Base-by-base conservation (phyloP, 768 basidiomycete genomes). In the Paxillus involutus region DNA sequence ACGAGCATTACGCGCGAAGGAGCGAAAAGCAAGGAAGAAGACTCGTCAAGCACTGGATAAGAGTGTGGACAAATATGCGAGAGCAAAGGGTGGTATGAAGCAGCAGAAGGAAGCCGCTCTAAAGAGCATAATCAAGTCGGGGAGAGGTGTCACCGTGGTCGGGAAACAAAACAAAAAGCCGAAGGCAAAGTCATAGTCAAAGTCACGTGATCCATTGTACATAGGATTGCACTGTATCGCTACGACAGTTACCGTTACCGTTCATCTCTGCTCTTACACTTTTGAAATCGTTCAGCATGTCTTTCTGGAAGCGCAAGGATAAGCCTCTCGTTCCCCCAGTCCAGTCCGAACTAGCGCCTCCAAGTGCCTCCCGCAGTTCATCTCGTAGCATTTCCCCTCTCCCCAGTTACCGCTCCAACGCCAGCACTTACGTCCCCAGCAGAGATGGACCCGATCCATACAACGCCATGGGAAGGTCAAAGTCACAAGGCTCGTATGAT, bases 81-180 rank as follows among this genome's bases (percentile, higher is more conserved):
- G 79, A 59, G 65, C 69, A 51, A 81, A 77, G 60, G 73, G 26
- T 54, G 74, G 26, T 24, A 77, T 84, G 24, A 91, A 88, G 71
- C 86, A 84, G 63, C 88, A 94, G 73, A 97, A 98, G 72, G 85
- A 92, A 56, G 82, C 80, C 12, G 92, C 91, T 13, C 73, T 94
- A 55, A 84, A 87, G 69, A 88, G 80, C 58, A 80, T 97, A 9
- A 86, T 97, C 29, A 94, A 91, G 66, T 81, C 77, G 30, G 91
- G 92, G 1, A 89, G 84, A 65, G 92, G 94, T 0, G 88, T 94
- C 39, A 94, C 92, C 0, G 85, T 95, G 16, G 81, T 95, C 40
- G 94, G 93, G 21, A 95, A 94, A 70, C 73, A 72, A 59, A 73
- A 68, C 24, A 67, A 68, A 46, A 71, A 68, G 57, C 73, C 71